A percentile compares a stretch with the other conserved stretches of the same genome.
phyloP scores from a whole-genome alignment of 2,329 filamentous ascomycete genomes.

The Chrysoporthe puriensis region DNA sequence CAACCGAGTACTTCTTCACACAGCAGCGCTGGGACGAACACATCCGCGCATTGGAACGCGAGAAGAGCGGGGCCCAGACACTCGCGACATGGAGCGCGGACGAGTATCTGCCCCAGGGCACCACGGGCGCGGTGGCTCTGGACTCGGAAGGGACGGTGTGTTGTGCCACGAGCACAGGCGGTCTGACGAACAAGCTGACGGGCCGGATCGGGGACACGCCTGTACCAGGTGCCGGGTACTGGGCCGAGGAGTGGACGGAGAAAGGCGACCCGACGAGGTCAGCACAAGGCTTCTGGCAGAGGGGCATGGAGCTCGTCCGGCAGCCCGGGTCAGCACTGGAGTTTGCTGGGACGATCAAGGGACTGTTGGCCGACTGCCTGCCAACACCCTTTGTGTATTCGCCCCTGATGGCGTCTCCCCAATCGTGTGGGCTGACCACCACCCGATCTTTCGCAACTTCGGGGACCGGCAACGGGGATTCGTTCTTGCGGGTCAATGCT shows the following conservation, averaged over 20 bases:
- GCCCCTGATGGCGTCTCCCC: slow-evolving; percentile 32
- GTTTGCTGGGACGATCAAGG: slow-evolving; percentile 48
- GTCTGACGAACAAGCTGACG: slow-evolving; percentile 85
- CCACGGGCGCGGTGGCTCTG: slow-evolving; percentile 80
- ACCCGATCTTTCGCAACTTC: slow-evolving; percentile 64
- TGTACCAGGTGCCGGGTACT: slow-evolving; percentile 81
- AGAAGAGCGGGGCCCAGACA: slow-evolving; percentile 43
- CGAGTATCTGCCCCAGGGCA: slow-evolving; percentile 80
- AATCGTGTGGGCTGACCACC: slow-evolving; percentile 31
- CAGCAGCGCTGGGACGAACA: slow-evolving; percentile 74
- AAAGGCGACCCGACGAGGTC: slow-evolving; percentile 41
- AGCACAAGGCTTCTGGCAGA: slow-evolving; percentile 24
- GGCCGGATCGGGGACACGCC: slow-evolving; percentile 88
- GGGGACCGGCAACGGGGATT: slow-evolving; percentile 87
- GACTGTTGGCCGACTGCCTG: slow-evolving; percentile 63
- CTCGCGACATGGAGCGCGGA: slow-evolving; percentile 59
- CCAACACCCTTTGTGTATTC: slow-evolving; percentile 51
- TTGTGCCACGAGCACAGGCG: slow-evolving; percentile 70
- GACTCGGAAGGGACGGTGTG: slow-evolving; percentile 77
- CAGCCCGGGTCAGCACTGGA: slow-evolving; percentile 41
- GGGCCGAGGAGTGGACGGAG: slow-evolving; percentile 82
- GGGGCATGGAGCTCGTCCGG: slow-evolving; percentile 13
- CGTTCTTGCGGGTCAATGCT: slow-evolving; percentile 75
- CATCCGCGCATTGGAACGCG: slow-evolving; percentile 52
- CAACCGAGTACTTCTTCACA: slow-evolving; percentile 77